A percentile compares a stretch with the other conserved stretches of the same genome.
phyloP scores from a whole-genome alignment of 495 filamentous ascomycete genomes.

The Penicillium canescens region DNA sequence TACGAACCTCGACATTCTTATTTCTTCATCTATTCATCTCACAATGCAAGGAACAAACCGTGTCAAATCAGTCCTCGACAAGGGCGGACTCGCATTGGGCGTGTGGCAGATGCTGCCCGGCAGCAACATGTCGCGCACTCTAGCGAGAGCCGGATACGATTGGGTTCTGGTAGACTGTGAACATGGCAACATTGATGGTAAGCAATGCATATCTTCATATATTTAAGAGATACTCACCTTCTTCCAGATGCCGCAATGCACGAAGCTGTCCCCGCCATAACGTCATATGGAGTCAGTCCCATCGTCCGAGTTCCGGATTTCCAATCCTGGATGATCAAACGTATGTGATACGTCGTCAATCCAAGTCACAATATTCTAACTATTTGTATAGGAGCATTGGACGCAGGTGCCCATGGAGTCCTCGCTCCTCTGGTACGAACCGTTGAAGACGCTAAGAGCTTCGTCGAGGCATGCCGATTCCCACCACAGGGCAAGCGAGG shows the following conservation, averaged over 20 bases:
- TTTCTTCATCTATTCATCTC: background rate
- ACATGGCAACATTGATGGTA: conserved; percentile 10
- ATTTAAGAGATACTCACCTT: background rate
- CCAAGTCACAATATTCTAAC: conserved; percentile 2
- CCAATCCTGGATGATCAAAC: conserved; percentile 71
- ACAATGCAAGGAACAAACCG: conserved; percentile 3
- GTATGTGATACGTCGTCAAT: conserved; percentile 36
- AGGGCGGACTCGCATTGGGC: conserved; percentile 2
- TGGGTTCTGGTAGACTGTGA: conserved; percentile 10
- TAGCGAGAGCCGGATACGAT: conserved; percentile 8
- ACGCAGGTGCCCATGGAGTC: conserved; percentile 55
- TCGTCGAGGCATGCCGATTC: conserved; percentile 54
- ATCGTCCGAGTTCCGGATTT: conserved; percentile 67
- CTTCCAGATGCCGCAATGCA: conserved; percentile 71
- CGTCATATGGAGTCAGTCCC: conserved; percentile 62
- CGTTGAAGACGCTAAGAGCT: conserved; percentile 60
- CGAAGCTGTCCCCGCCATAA: conserved; percentile 71
- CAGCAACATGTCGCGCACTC: conserved; percentile 5
- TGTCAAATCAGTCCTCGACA: conserved; percentile 1
- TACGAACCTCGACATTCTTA: background rate
- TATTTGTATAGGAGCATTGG: conserved; percentile 56
- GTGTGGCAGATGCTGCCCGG: conserved; percentile 10
- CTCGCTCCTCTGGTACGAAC: conserved; percentile 66
- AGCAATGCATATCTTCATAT: background rate
- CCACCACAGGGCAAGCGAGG: conserved; percentile 27